phyloP scores from a whole-genome alignment of 2,329 filamentous ascomycete species.

The Cyclaneusma minus region DNA sequence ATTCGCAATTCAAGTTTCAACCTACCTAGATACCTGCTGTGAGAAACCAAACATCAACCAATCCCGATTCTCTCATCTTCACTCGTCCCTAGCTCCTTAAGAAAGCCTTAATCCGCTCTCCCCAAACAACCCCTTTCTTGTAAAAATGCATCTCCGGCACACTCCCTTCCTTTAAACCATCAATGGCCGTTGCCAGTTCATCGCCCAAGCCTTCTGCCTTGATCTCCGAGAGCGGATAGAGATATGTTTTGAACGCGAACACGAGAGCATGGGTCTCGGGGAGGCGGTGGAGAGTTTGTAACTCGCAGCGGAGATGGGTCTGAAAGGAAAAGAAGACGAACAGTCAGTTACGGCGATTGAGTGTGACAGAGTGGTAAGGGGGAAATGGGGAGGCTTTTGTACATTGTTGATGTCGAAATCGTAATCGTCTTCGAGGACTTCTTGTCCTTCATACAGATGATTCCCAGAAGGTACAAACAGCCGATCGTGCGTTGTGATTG shows the following conservation, averaged over 20 bases:
- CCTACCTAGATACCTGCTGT: no score
- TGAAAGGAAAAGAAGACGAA: constrained; percentile 5
- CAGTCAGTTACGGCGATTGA: neutral
- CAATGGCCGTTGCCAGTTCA: constrained; percentile 38
- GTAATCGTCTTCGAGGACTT: constrained; percentile 20
- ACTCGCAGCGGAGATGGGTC: constrained; percentile 37
- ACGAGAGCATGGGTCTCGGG: constrained; percentile 35
- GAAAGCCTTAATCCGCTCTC: constrained; percentile 14
- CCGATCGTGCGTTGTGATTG: constrained; percentile 23
- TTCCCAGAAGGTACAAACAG: constrained; percentile 23
- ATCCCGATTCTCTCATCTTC: no score
- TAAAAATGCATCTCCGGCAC: constrained; percentile 41
- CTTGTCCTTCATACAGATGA: constrained; percentile 25
- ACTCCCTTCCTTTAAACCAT: constrained; percentile 39
- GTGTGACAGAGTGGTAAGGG: no score
- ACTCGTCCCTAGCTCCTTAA: constrained; percentile 6
- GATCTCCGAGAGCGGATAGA: constrained; percentile 36
- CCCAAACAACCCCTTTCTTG: constrained; percentile 27
- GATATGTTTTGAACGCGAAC: constrained; percentile 48
- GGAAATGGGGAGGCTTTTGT: constrained; percentile 6
- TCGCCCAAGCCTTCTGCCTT: constrained; percentile 39
- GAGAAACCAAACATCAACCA: no score
- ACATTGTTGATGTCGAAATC: constrained; percentile 29
- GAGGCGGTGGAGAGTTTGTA: constrained; percentile 45
- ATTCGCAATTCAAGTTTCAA: no score